A percentile compares a stretch with the other conserved stretches of the same genome.
phyloP scores from a whole-genome alignment of 2,329 filamentous ascomycete genomes.

The Cladosporium halotolerans region DNA sequence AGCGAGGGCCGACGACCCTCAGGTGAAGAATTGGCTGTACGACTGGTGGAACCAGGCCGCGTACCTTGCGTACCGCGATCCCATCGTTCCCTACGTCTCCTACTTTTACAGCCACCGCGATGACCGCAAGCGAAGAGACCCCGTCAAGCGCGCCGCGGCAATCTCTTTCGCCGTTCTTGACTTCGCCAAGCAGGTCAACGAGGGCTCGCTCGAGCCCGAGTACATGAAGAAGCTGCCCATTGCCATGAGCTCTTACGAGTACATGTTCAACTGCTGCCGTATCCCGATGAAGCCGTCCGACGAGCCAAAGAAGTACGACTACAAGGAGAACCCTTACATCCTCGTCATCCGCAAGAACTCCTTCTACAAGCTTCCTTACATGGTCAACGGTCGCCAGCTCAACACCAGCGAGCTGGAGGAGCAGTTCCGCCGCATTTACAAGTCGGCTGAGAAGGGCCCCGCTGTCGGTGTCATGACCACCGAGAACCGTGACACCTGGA shows the following conservation, averaged over 20 bases:
- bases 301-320: constrained; percentile 72
- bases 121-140: constrained; percentile 79
- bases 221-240: constrained; percentile 98
- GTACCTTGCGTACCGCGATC: constrained; percentile 89
- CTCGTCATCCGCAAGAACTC: constrained; percentile 90
- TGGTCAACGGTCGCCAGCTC: constrained; percentile 75
- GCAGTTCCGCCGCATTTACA: constrained; percentile 80
- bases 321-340: constrained; percentile 75
- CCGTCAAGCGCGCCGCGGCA: constrained; percentile 86
- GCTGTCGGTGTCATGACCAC: constrained; percentile 80
- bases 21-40: constrained; percentile 85
- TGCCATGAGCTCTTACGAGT: constrained; percentile 97
- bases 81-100: constrained; percentile 94
- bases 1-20: constrained; percentile 70
- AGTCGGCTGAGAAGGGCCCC: constrained; percentile 64
- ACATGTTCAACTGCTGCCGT: constrained; percentile 95
- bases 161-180: constrained; percentile 79
- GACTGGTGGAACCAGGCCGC: constrained; percentile 98
- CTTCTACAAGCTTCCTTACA: constrained; percentile 86
- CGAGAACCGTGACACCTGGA: constrained; percentile 90
- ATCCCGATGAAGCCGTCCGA: constrained; percentile 78
- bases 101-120: constrained; percentile 99
- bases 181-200: constrained; percentile 90
- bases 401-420: constrained; percentile 84
- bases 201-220: constrained; percentile 79